phyloP scores from a whole-genome alignment of 2,329 filamentous ascomycete genomes.

The Fusarium sp. region DNA sequence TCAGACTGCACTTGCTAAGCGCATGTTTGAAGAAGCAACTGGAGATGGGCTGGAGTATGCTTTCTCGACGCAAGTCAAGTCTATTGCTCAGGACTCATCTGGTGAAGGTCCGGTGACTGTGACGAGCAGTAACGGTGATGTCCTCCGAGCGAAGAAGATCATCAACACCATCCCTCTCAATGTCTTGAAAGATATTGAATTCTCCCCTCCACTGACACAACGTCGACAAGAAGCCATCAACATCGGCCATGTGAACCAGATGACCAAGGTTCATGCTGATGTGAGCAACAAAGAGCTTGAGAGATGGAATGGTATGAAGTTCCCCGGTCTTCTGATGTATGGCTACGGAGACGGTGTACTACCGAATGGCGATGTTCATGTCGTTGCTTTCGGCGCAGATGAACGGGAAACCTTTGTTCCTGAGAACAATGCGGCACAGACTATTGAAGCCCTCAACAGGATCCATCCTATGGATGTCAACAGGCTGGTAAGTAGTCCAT shows the following conservation, averaged over 20 bases:
- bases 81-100: background rate
- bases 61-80: background rate
- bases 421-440: fast-evolving
- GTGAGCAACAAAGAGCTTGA: background rate
- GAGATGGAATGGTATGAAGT: background rate
- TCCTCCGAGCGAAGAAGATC: background rate
- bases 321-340: background rate
- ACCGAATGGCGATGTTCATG: fast-evolving
- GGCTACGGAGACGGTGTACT: background rate
- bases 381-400: background rate
- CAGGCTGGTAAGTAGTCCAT: background rate
- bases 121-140: fast-evolving
- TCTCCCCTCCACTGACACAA: background rate
- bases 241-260: background rate
- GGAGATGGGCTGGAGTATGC: background rate
- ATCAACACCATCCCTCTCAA: background rate
- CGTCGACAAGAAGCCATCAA: fast-evolving
- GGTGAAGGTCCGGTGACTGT: fast-evolving
- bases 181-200: background rate
- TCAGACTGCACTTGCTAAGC: background rate
- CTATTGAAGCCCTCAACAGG: background rate
- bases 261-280: background rate
- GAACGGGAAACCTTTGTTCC: background rate
- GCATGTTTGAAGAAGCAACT: background rate
- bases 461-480: background rate